Conservation (phyloP, 306 rosid genomes). For the Rubus idaeus region DNA sequence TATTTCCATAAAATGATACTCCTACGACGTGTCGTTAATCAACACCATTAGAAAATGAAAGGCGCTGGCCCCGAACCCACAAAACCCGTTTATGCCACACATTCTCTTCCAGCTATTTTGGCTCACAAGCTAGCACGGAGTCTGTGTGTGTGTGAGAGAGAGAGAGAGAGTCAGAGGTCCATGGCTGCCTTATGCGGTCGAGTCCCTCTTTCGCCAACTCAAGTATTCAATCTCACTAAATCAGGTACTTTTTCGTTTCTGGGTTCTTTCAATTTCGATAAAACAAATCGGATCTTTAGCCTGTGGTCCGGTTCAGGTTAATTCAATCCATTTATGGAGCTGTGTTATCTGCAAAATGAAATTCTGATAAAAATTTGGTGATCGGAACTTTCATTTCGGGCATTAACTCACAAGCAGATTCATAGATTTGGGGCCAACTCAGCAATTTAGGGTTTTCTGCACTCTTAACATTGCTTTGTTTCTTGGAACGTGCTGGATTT, state of each 20-base stretch:
- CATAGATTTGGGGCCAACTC: neutral
- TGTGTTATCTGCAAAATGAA: neutral
- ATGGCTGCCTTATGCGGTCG: conserved; percentile 58
- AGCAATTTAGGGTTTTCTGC: neutral
- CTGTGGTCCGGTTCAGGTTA: neutral
- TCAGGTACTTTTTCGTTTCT: conserved; percentile 34
- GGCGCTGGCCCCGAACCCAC: neutral
- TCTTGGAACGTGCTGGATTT: neutral
- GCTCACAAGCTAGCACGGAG: neutral
- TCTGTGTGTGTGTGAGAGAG: neutral
- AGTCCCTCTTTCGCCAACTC: conserved; percentile 63
- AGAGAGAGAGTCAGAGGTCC: conserved; percentile 20
- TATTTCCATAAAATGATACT: conserved; percentile 1
- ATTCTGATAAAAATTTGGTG: neutral
- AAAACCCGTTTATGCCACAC: conserved; percentile 8
- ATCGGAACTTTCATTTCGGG: neutral
- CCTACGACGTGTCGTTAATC: conserved; percentile 23
- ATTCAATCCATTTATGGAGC: neutral
- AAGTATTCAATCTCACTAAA: conserved; percentile 43
- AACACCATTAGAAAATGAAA: conserved; percentile 4
- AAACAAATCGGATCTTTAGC: neutral
- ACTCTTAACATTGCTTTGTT: too few relatives aligned
- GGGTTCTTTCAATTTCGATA: neutral
- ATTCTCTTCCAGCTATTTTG: neutral
- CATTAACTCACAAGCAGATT: neutral